Evolutionary conservation across 2,329 filamentous ascomycete genomes (phyloP).

Genomic region (Cytospora piceae): DNA sequence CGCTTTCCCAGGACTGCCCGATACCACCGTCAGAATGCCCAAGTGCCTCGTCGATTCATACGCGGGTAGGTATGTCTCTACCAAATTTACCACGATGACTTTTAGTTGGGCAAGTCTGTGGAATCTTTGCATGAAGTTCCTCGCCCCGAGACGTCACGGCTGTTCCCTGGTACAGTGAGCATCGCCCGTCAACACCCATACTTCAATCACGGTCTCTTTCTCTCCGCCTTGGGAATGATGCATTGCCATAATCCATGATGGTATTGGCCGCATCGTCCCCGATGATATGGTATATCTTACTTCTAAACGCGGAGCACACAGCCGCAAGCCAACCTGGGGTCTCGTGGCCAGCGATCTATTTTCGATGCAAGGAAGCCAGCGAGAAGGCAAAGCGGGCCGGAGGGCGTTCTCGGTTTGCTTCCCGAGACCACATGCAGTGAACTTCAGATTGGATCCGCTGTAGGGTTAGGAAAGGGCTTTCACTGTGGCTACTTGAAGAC

Average conservation of each 20-base stretch:
- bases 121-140: neutral
- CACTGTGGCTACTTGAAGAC: neutral
- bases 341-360: constrained; percentile 3
- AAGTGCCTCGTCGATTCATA: too few relatives aligned
- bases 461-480: neutral
- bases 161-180: neutral
- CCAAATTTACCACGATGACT: neutral
- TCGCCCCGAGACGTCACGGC: neutral
- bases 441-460: neutral
- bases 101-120: neutral
- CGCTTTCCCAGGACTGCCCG: neutral
- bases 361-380: constrained; percentile 4
- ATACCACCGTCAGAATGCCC: too few relatives aligned
- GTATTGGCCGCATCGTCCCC: neutral
- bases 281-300: constrained; percentile 3
- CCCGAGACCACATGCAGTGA: neutral
- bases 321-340: neutral
- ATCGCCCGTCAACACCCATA: neutral
- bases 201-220: neutral
- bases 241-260: neutral
- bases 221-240: neutral
- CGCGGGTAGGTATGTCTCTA: too few relatives aligned
- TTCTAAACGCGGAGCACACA: constrained; percentile 2
- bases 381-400: constrained; percentile 8
- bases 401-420: constrained; percentile 13